phyloP scores from a whole-genome alignment of 345 rosid genomes.

The Syzygium oleosum region DNA sequence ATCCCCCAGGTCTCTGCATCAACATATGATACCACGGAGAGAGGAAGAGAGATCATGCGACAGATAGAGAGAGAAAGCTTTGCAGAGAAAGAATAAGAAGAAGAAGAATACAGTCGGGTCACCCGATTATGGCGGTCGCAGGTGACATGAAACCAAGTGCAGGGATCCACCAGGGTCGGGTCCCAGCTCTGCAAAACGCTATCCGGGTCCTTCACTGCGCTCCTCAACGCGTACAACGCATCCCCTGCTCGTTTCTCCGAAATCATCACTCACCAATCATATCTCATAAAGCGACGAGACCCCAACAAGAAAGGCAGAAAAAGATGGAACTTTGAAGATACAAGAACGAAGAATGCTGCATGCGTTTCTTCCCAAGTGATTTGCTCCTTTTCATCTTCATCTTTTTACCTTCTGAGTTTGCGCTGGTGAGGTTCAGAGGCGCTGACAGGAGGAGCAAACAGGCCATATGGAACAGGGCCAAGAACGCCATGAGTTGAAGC shows the following conservation, averaged over 20 bases:
- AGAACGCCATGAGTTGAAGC: not conserved
- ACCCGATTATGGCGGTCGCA: slow-evolving; percentile 47
- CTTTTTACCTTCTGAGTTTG: not conserved
- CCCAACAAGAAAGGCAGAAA: not conserved
- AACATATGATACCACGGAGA: not conserved
- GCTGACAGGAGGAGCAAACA: not conserved
- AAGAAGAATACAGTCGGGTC: slow-evolving; percentile 40
- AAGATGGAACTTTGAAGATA: not conserved
- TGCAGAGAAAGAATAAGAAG: not conserved
- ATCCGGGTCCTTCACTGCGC: slow-evolving; percentile 56
- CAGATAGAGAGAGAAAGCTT: not conserved
- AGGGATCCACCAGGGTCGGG: slow-evolving; percentile 64
- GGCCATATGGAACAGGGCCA: not conserved
- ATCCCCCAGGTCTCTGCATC: slow-evolving; percentile 69
- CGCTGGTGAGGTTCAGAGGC: not conserved
- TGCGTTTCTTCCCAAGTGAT: not conserved
- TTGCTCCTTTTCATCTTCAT: not conserved
- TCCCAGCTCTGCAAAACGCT: slow-evolving; percentile 65
- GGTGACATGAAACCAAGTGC: slow-evolving; percentile 74
- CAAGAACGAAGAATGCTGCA: not conserved
- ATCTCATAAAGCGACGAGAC: not conserved
- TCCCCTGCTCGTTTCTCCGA: slow-evolving; percentile 31
- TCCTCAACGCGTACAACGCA: slow-evolving; percentile 51
- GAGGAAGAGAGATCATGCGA: not conserved
- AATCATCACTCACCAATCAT: not conserved